Base-by-base conservation (phyloP, 805 yeast species). In the Candida ficus region DNA sequence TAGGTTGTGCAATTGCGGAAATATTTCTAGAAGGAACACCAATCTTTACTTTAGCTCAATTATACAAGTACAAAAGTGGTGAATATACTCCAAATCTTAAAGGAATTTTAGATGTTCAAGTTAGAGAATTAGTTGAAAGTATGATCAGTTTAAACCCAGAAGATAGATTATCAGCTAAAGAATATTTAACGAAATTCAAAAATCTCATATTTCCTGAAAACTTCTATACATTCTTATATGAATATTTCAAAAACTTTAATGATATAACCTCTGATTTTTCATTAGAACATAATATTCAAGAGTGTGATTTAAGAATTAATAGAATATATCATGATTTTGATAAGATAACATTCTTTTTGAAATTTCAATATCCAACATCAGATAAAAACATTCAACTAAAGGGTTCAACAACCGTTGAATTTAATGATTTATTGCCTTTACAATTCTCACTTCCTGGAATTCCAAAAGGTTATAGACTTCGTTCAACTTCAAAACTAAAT, bases 1-100 rank as follows among this genome's bases (percentile, higher is more conserved):
- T 80, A 33, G 95, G 95, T 0, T 93, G 99, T 64, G 88, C 85
- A 3, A 81, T 93, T 49, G 95, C 95, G 1, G 99, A 93, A 59
- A 62, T 93, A 7, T 87, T 83, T 48, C 64, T 79, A 16, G 98
- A 93, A 48, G 97, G 97, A 0, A 73, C 84, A 14, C 85, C 97
- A 0, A 71, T 87, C 0, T 91, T 93, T 60, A 81, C 95, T 0
- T 70, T 93, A 11, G 80, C 98, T 0, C 95, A 90, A 54, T 66
- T 90, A 45, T 91, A 86, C 68, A 85, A 81, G 60, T 93, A 83
- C 61, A 81, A 81, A 52, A 75, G 75, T 43, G 74, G 78, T 3
- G 89, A 83, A 44, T 80, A 73, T 53, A 58, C 59, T 17, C 95
- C 95, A 0, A 78, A 78, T 41, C 59, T 86, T 35, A 69, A 72